phyloP scores from a whole-genome alignment of 805 yeast genomes.

The Yarrowia sp. region DNA sequence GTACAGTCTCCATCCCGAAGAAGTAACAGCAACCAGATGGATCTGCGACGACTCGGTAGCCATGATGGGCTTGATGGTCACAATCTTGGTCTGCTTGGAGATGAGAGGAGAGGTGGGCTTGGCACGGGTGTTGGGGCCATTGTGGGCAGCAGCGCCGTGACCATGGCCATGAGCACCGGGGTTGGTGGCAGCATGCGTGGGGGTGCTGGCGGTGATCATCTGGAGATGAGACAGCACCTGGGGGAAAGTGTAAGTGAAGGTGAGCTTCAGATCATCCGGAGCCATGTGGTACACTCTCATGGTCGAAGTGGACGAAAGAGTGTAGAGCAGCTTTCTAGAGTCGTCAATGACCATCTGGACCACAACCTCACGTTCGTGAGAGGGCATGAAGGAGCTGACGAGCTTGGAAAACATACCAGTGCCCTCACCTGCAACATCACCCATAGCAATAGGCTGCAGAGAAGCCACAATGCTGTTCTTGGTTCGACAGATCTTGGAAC shows the following conservation, averaged over 20 bases:
- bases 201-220: conserved; percentile 32
- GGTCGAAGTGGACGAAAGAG: conserved; percentile 78
- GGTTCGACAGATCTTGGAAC: conserved; percentile 80
- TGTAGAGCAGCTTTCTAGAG: conserved; percentile 71
- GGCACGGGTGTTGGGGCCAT: background rate
- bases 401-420: conserved; percentile 31
- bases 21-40: conserved; percentile 73
- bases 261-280: conserved; percentile 41
- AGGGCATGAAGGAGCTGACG: conserved; percentile 35
- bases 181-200: background rate
- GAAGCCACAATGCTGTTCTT: conserved; percentile 54
- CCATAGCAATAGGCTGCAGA: conserved; percentile 30
- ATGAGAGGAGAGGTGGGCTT: conserved; percentile 31
- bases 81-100: conserved; percentile 41
- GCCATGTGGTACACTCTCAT: conserved; percentile 72
- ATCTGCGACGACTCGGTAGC: conserved; percentile 64
- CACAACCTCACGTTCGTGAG: conserved; percentile 53
- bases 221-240: conserved; percentile 37
- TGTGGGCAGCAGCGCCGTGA: background rate
- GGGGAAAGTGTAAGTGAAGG: conserved; percentile 37
- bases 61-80: conserved; percentile 60
- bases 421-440: conserved; percentile 11
- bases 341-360: conserved; percentile 69
- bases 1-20: conserved; percentile 78
- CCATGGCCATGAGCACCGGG: background rate